Conservation (phyloP, 2,329 filamentous ascomycete genomes). For the Claviceps purpurea region DNA sequence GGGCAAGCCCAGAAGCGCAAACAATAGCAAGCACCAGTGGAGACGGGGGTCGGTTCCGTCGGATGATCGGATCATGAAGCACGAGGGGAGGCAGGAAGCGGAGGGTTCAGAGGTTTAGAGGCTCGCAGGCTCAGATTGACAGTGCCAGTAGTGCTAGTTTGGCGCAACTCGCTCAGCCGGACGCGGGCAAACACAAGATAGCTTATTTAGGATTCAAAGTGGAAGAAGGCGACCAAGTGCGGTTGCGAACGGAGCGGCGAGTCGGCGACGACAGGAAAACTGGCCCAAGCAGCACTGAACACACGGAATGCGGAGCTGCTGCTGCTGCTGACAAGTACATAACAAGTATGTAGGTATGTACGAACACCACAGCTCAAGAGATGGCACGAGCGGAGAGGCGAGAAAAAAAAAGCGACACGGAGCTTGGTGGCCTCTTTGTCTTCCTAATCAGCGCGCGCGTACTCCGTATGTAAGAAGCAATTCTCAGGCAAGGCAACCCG, state of each 20-base stretch:
- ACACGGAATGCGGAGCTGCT: neutral
- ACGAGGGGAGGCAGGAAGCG: neutral
- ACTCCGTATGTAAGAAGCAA: neutral
- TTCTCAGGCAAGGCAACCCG: neutral
- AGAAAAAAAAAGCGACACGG: neutral
- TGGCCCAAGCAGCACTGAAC: neutral
- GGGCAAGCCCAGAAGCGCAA: neutral
- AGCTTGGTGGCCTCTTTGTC: neutral
- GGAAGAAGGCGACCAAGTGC: neutral
- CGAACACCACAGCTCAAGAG: slow-evolving; percentile 3
- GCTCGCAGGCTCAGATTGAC: neutral
- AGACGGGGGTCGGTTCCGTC: slow-evolving; percentile 5
- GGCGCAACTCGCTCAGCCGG: neutral
- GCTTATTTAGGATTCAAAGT: neutral
- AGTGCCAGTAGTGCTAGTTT: neutral
- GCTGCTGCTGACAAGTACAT: too few species aligned
- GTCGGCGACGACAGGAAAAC: neutral
- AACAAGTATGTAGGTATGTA: neutral
- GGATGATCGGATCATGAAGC: slow-evolving; percentile 4
- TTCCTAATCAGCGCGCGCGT: neutral
- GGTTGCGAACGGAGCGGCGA: neutral
- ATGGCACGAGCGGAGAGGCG: slow-evolving; percentile 1
- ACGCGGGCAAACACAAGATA: neutral
- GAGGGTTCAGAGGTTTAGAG: neutral
- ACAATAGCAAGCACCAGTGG: slow-evolving; percentile 4